phyloP scores from a whole-genome alignment of 768 basidiomycete genomes.

The Hortiboletus flavorubellus region DNA sequence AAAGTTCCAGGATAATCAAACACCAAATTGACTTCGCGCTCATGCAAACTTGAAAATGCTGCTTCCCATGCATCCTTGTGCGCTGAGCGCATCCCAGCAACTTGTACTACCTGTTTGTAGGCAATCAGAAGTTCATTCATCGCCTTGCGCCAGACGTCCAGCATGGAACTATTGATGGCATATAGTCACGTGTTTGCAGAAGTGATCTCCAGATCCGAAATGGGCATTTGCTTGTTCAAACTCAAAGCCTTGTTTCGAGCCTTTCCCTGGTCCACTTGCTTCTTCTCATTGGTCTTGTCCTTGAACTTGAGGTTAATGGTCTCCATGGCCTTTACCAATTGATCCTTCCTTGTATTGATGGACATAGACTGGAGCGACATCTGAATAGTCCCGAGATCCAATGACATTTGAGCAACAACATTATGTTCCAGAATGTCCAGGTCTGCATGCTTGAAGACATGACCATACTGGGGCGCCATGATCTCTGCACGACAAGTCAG shows the following conservation, averaged over 20 bases:
- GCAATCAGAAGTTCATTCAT: constrained; percentile 35
- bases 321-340: not conserved
- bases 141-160: constrained; percentile 38
- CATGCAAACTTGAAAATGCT: constrained; percentile 50
- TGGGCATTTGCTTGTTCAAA: constrained; percentile 18
- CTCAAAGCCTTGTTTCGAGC: constrained; percentile 15
- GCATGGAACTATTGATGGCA: constrained; percentile 31
- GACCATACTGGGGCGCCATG: constrained; percentile 56
- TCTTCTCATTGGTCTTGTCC: constrained; percentile 1
- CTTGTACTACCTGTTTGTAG: constrained; percentile 38
- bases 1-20: constrained; percentile 31
- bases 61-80: constrained; percentile 62
- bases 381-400: constrained; percentile 35
- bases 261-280: constrained; percentile 4
- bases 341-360: constrained; percentile 19
- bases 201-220: constrained; percentile 28
- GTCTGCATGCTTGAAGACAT: constrained; percentile 57
- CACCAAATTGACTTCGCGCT: constrained; percentile 41
- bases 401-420: constrained; percentile 50
- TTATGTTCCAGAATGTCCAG: constrained; percentile 67
- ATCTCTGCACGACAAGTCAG: constrained; percentile 61
- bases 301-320: constrained; percentile 18
- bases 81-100: constrained; percentile 49
- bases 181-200: constrained; percentile 24
- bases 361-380: constrained; percentile 29